A percentile compares a stretch with the other conserved stretches of the same genome.
Evolutionary conservation across 805 yeast genomes (phyloP).

Genomic region (Wickerhamomyces bisporus): DNA sequence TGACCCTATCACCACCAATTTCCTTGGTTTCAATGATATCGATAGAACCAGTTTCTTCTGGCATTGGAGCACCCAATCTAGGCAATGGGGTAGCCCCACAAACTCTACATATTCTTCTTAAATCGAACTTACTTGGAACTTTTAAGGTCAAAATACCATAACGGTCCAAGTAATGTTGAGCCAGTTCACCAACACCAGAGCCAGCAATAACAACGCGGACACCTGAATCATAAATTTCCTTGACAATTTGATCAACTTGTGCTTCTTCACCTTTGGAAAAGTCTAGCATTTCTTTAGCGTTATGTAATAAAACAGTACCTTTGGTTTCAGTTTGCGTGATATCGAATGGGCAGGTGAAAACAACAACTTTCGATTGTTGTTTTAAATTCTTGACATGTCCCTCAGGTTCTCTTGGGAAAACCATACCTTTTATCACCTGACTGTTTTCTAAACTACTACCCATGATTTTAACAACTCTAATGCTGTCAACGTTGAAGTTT

Average conservation of each 20-base stretch:
- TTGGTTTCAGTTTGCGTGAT: constrained; percentile 96
- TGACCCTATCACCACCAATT: constrained; percentile 96
- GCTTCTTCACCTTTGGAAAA: constrained; percentile 95
- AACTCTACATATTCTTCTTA: constrained; percentile 90
- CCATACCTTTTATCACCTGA: constrained; percentile 92
- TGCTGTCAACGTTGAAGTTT: constrained; percentile 82
- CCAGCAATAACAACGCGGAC: constrained; percentile 92
- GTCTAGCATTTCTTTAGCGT: constrained; percentile 94
- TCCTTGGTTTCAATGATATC: constrained; percentile 88
- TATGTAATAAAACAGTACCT: constrained; percentile 93
- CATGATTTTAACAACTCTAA: constrained; percentile 95
- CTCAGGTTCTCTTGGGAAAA: constrained; percentile 96
- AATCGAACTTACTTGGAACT: constrained; percentile 90
- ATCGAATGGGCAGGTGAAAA: constrained; percentile 90
- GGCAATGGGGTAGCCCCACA: constrained; percentile 97
- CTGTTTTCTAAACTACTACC: constrained; percentile 75
- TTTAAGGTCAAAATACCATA: constrained; percentile 78
- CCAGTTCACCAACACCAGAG: constrained; percentile 86
- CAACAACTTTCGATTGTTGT: constrained; percentile 76
- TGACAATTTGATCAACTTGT: constrained; percentile 80
- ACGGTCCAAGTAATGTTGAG: constrained; percentile 88
- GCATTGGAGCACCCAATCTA: constrained; percentile 89
- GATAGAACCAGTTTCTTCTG: constrained; percentile 86
- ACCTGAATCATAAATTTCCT: constrained; percentile 79
- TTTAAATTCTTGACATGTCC: constrained; percentile 68